These are phyloP conservation scores for Andrographis paniculata DNA, from an alignment of 305 asterid genomes.

Conservation along the genomic window DNA sequence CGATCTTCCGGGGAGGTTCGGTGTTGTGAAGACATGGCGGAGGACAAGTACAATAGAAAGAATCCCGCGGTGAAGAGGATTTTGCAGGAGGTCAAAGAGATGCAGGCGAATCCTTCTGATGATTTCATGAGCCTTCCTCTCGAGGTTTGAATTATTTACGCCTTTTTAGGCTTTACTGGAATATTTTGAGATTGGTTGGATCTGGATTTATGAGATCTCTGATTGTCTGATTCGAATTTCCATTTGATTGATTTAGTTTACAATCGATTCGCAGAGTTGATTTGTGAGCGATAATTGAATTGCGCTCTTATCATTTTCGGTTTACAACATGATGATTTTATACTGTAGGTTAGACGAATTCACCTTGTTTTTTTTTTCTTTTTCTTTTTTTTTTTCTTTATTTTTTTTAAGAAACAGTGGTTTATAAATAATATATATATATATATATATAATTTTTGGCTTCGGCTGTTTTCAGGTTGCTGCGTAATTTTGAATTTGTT, in stretches of 20 bases:
- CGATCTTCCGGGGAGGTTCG: slow-evolving; percentile 26
- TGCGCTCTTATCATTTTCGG: neutral
- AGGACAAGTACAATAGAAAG: slow-evolving; percentile 75
- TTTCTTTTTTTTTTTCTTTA: no score
- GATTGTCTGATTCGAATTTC: slow-evolving; percentile 1
- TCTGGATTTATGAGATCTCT: slow-evolving; percentile 10
- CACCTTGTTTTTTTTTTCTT: neutral
- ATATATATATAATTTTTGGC: no score
- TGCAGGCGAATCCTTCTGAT: slow-evolving; percentile 91
- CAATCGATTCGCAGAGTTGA: no score
- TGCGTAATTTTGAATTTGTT: neutral
- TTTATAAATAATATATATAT: no score
- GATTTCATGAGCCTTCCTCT: slow-evolving; percentile 95
- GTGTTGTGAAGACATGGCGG: slow-evolving; percentile 37
- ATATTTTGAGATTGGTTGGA: neutral
- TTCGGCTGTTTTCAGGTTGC: neutral
- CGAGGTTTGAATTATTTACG: slow-evolving; percentile 40
- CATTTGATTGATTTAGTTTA: neutral
- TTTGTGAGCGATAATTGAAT: neutral
- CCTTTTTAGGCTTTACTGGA: neutral
- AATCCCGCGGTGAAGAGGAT: slow-evolving; percentile 96
- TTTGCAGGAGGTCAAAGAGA: slow-evolving; percentile 89
- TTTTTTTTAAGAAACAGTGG: no score
- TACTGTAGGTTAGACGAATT: neutral
- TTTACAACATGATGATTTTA: neutral